Evolutionary conservation across 1,284 basidiomycete genomes (phyloP).

Genomic region (Rhodotorula sp.): DNA sequence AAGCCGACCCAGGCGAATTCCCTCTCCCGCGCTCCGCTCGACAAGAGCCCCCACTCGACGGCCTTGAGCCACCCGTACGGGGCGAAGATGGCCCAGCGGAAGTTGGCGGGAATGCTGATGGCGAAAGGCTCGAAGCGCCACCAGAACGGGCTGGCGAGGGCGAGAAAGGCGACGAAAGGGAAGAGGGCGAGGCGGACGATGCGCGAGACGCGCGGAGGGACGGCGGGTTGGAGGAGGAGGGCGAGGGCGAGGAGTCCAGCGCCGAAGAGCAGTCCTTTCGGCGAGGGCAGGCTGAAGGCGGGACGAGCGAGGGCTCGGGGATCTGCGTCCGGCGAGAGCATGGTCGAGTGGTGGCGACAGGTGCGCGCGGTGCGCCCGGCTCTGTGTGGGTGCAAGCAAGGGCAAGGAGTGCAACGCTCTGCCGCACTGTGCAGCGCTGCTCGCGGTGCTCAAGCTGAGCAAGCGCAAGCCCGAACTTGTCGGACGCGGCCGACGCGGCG

Average conservation of each 20-base stretch:
- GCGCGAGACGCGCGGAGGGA: conserved; percentile 13
- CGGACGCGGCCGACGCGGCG: too few species aligned
- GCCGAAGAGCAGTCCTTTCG: conserved; percentile 15
- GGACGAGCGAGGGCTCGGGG: not conserved
- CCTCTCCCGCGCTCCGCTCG: not conserved
- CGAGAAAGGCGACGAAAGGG: conserved; percentile 8
- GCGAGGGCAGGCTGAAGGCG: conserved; percentile 13
- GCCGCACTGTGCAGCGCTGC: too few species aligned
- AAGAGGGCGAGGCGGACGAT: conserved; percentile 6
- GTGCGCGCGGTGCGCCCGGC: too few species aligned
- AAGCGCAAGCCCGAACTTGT: too few species aligned
- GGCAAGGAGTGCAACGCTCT: too few species aligned
- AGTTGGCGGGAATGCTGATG: conserved; percentile 23
- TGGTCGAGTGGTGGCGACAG: not conserved
- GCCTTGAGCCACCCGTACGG: conserved; percentile 26
- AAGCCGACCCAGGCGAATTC: conserved; percentile 28
- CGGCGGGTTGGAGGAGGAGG: conserved; percentile 32
- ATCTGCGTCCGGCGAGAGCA: not conserved
- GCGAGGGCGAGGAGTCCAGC: conserved; percentile 18
- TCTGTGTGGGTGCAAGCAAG: too few species aligned
- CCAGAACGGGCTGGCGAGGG: conserved; percentile 4
- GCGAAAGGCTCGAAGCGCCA: conserved; percentile 21
- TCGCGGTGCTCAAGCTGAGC: too few species aligned
- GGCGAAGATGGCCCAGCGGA: conserved; percentile 24
- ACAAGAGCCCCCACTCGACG: conserved; percentile 11